Evolutionary conservation across 2,329 filamentous ascomycete genomes (phyloP), one percentile per base, ranked within the genome.

Genomic region (Nemania sp.): DNA sequence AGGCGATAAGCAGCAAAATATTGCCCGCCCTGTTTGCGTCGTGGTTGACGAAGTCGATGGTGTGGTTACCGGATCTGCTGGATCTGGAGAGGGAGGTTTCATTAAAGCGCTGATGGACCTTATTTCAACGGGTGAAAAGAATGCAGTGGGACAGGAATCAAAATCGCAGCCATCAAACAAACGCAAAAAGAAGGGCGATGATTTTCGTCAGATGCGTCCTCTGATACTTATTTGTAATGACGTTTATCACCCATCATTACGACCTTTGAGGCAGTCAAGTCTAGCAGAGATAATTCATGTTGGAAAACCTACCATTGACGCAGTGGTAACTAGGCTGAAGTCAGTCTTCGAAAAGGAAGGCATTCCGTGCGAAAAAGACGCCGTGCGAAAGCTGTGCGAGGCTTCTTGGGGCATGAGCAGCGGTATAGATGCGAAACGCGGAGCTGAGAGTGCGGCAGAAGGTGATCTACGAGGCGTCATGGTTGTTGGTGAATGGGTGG

Each of bases 1-100:
- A 54, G 66, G 78, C 63, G 78, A 65, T 64, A 83, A 72, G 73
- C 68, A 84, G 9, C 80, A 82, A 49, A 95, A 90, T 67, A 79
- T 87, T 28, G 91, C 90, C 11, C 90, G 86, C 54, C 95, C 94
- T 0, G 86, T 97, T 0, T 99, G 94, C 63, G 89, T 99, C 3
- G 81, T 99, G 2, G 91, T 99, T 1, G 94, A 99, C 66, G 94
- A 99, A 72, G 94, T 97, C 1, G 94, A 99, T 68, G 94, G 94
- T 34, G 94, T 95, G 0, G 91, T 96, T 2, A 80, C 88, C 19
- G 91, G 93, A 9, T 86, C 88, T 44, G 86, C 88, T 5, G 80
- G 77, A 20, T 85, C 86, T 23, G 89, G 91, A 31, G 94, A 99
- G 68, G 93, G 93, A 46, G 94, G 94, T 0, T 99, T 99, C 62